phyloP scores from a whole-genome alignment of 345 rosid genomes.

The Acer yangbiense region DNA sequence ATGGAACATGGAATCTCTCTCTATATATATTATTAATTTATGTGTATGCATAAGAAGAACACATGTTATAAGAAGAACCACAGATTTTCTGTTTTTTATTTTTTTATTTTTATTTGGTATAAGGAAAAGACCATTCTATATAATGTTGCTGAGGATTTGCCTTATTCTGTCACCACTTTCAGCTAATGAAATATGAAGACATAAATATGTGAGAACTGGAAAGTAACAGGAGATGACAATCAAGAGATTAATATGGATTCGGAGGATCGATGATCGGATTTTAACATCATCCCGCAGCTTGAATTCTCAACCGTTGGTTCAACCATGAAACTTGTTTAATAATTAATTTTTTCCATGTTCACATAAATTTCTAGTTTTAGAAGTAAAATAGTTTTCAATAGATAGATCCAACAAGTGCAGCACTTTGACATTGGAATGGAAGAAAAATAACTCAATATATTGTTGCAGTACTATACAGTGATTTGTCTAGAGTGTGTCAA shows the following conservation, averaged over 20 bases:
- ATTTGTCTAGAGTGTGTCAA: too few relatives aligned
- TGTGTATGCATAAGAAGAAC: slow-evolving; percentile 6
- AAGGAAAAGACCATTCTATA: neutral
- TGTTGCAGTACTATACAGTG: neutral
- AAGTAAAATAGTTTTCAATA: too few relatives aligned
- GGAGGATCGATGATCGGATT: neutral
- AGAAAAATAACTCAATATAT: neutral
- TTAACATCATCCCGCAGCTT: neutral
- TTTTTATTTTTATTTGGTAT: too few relatives aligned
- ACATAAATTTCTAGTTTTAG: too few relatives aligned
- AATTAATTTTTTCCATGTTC: too few relatives aligned
- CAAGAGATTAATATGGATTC: neutral
- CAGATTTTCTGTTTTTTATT: too few relatives aligned
- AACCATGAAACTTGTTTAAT: neutral
- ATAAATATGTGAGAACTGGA: neutral
- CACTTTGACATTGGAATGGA: neutral
- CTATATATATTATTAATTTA: slow-evolving; percentile 1
- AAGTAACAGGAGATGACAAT: neutral
- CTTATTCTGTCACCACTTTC: neutral
- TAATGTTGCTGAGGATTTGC: neutral
- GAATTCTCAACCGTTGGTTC: neutral
- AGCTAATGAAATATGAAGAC: neutral
- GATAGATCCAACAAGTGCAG: neutral
- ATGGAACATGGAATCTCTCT: slow-evolving; percentile 7
- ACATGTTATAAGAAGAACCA: neutral